Conservation (phyloP, 371 early-diverging fungal genomes). For the Homolaphlyctis polyrhiza region DNA sequence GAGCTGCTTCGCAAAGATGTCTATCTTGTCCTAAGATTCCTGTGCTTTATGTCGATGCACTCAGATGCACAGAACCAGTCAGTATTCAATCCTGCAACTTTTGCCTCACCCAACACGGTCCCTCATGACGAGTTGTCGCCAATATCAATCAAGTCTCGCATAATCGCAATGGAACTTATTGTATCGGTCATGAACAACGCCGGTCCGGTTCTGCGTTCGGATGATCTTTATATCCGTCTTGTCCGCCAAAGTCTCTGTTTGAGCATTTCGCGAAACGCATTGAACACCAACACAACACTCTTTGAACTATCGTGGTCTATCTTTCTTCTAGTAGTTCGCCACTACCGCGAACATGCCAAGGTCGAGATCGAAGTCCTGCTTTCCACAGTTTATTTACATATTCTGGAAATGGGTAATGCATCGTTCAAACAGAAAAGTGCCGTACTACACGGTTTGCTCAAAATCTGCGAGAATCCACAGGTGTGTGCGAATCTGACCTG, state of each 20-base stretch:
- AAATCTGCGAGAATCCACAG: slow-evolving; percentile 44
- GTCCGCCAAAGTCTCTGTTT: slow-evolving; percentile 71
- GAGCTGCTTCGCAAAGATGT: slow-evolving; percentile 62
- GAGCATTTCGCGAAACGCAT: slow-evolving; percentile 71
- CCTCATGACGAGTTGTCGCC: slow-evolving; percentile 30
- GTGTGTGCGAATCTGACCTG: not conserved
- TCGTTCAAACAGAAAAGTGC: slow-evolving; percentile 42
- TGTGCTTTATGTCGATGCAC: slow-evolving; percentile 81
- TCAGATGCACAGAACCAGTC: slow-evolving; percentile 19
- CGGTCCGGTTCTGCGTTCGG: slow-evolving; percentile 46
- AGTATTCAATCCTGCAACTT: slow-evolving; percentile 19
- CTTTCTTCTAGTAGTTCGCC: slow-evolving; percentile 68
- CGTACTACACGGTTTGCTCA: slow-evolving; percentile 41
- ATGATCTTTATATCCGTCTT: slow-evolving; percentile 57
- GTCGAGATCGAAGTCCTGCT: slow-evolving; percentile 69
- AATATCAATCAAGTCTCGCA: slow-evolving; percentile 22
- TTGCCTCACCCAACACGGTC: slow-evolving; percentile 14
- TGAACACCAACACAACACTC: slow-evolving; percentile 67
- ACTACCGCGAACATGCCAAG: slow-evolving; percentile 66
- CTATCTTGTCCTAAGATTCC: slow-evolving; percentile 79
- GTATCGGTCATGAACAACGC: slow-evolving; percentile 59
- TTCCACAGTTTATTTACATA: slow-evolving; percentile 64
- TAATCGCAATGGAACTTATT: slow-evolving; percentile 54
- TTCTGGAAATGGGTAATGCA: slow-evolving; percentile 56
- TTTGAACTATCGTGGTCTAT: slow-evolving; percentile 78